Evolutionary conservation across 2,329 filamentous ascomycete genomes (phyloP).

Genomic region (Pyricularia sp.): DNA sequence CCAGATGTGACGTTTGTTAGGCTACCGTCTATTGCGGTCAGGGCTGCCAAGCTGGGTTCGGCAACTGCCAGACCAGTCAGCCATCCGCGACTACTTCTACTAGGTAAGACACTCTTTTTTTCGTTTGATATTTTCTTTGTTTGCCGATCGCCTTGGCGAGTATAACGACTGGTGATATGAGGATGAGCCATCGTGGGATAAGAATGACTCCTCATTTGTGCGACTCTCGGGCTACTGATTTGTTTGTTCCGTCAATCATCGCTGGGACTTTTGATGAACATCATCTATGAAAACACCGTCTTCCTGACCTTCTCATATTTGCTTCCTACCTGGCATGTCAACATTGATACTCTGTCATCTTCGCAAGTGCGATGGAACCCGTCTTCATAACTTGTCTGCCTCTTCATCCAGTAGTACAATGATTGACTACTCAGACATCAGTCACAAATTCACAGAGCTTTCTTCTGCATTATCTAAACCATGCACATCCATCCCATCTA

Average conservation of each 20-base stretch:
- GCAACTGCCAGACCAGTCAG: conserved; percentile 5
- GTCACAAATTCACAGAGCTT: not conserved
- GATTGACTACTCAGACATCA: not conserved
- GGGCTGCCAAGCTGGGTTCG: conserved; percentile 10
- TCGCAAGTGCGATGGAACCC: not conserved
- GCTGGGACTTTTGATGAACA: too few species aligned
- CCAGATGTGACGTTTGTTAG: not conserved
- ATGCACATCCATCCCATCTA: not conserved
- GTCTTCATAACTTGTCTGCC: not conserved
- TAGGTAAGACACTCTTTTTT: not conserved
- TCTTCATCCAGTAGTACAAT: not conserved
- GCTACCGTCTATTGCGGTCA: conserved; percentile 10
- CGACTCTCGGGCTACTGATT: not conserved
- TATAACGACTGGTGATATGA: not conserved
- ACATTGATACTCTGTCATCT: not conserved
- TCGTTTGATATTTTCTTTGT: not conserved
- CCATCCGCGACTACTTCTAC: not conserved
- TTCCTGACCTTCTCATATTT: not conserved
- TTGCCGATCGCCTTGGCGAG: too few species aligned
- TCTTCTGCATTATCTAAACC: not conserved
- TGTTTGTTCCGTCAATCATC: not conserved
- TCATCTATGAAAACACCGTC: too few species aligned
- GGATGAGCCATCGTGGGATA: not conserved
- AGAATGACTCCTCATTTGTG: not conserved
- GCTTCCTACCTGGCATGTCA: not conserved